Evolutionary conservation across 2,329 filamentous ascomycete species (phyloP), one percentile per base, ranked within the genome.

Genomic region (Fusarium sulawesiense): DNA sequence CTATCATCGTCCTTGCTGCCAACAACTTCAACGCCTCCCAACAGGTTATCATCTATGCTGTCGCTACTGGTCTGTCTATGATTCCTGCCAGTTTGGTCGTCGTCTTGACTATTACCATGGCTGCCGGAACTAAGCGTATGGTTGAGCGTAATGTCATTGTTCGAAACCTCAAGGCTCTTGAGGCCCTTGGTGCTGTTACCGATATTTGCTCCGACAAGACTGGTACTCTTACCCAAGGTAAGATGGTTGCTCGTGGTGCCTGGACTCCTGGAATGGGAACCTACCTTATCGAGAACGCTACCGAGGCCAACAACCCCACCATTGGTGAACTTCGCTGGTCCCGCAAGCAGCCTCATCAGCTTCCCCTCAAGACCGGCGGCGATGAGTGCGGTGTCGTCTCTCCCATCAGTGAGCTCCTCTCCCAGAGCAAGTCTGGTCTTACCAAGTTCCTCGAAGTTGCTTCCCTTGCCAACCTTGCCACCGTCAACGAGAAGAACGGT

Each of bases 1-100:
- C 90, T 11, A 86, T 93, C 70, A 88, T 93, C 71, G 90, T 92
- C 41, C 84, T 92, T 47, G 90, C 83, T 9, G 87, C 90, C 56
- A 92, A 91, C 78, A 72, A 83, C 2, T 89, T 88, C 76, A 78
- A 81, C n/a, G 77, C 79, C 37, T 79, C 83, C 32, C 82, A 84
- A 29, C 87, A 90, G 70, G 88, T 91, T 64, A 88, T 91, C 70
- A 90, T 84, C 62, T 84, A 83, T 63, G 82, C 80, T n/a, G 81
- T 84, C 25, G 82, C 80, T 16, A 82, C 83, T 23, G 82, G 81
- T 64, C 76, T 87, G 16, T 83, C 82, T 11, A 85, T 86, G 79
- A 85, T 87, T 67, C 85, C 80, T 0, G 84, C 83, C n/a, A 83
- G 82, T 34, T 79, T 89, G 61, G 69, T 78, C 70, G 72, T 81